These are phyloP conservation scores for Ulvella scutata DNA, from an alignment of 139 green algal species.

Conservation along the genomic window DNA sequence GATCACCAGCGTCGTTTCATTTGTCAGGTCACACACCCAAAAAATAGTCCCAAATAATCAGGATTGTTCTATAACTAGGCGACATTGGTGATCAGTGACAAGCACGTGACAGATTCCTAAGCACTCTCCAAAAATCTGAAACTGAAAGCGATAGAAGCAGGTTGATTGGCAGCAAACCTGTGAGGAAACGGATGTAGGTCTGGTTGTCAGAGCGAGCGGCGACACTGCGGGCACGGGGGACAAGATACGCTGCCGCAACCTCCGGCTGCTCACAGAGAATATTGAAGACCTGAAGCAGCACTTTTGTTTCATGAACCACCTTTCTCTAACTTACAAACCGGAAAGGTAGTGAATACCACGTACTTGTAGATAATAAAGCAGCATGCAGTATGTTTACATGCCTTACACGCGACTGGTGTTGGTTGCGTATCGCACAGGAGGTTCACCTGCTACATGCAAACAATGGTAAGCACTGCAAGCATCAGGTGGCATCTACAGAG, in stretches of 20 bases:
- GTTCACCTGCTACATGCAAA: too few species aligned
- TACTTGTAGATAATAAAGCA: too few species aligned
- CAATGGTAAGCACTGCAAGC: too few species aligned
- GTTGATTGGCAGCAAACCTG: background rate
- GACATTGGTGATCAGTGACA: background rate
- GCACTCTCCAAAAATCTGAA: background rate
- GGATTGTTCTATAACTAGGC: background rate
- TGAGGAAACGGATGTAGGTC: slow-evolving; percentile 15
- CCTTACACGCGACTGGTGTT: too few species aligned
- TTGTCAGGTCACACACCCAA: background rate
- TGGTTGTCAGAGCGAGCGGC: slow-evolving; percentile 18
- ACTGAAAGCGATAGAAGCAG: background rate
- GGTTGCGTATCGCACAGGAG: too few species aligned
- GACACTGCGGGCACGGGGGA: slow-evolving; percentile 45
- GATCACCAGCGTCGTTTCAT: background rate
- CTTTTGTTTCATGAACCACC: too few species aligned
- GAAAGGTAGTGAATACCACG: too few species aligned
- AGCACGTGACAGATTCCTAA: background rate
- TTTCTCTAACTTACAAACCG: too few species aligned
- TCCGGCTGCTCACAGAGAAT: slow-evolving; percentile 80
- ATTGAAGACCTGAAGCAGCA: slow-evolving; percentile 75
- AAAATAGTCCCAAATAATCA: background rate
- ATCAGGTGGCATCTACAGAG: too few species aligned
- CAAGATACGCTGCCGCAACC: slow-evolving; percentile 62
- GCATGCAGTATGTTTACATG: too few species aligned